phyloP scores from a whole-genome alignment of 2,329 filamentous ascomycete species.

The Neopestalotiopsis sp. region DNA sequence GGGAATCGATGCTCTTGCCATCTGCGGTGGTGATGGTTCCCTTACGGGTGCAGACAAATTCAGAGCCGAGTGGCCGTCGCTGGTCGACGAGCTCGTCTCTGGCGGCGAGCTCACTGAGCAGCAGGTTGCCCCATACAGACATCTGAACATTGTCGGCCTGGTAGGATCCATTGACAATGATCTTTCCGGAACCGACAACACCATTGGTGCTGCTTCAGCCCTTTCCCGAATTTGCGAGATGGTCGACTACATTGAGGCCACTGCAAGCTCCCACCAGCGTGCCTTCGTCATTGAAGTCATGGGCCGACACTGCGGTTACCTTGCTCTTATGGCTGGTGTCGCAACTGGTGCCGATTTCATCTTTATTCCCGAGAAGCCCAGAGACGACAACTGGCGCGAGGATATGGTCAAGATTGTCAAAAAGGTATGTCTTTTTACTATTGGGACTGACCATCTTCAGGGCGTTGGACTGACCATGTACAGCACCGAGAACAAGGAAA shows the following conservation, averaged over 20 bases:
- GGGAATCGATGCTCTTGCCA: slow-evolving; percentile 94
- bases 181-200: slow-evolving; percentile 94
- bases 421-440: slow-evolving; percentile 52
- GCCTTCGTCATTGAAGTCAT: slow-evolving; percentile 99
- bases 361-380: slow-evolving; percentile 95
- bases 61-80: slow-evolving; percentile 86
- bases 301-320: slow-evolving; percentile 97
- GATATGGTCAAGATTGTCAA: slow-evolving; percentile 83
- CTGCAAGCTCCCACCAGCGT: slow-evolving; percentile 89
- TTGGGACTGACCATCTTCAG: background rate
- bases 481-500: slow-evolving; percentile 89
- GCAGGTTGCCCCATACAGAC: slow-evolving; percentile 77
- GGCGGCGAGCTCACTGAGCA: slow-evolving; percentile 72
- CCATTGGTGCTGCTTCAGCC: slow-evolving; percentile 95
- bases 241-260: slow-evolving; percentile 96
- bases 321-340: slow-evolving; percentile 94
- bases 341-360: slow-evolving; percentile 95
- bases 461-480: slow-evolving; percentile 23
- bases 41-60: slow-evolving; percentile 96
- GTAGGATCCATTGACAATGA: slow-evolving; percentile 99
- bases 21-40: slow-evolving; percentile 96
- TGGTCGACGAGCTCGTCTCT: slow-evolving; percentile 83
- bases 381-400: slow-evolving; percentile 83
- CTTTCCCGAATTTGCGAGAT: slow-evolving; percentile 92
- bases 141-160: slow-evolving; percentile 94